These are phyloP conservation scores for Torulaspora quercuum DNA, from an alignment of 805 yeast species.

Conservation along the genomic window DNA sequence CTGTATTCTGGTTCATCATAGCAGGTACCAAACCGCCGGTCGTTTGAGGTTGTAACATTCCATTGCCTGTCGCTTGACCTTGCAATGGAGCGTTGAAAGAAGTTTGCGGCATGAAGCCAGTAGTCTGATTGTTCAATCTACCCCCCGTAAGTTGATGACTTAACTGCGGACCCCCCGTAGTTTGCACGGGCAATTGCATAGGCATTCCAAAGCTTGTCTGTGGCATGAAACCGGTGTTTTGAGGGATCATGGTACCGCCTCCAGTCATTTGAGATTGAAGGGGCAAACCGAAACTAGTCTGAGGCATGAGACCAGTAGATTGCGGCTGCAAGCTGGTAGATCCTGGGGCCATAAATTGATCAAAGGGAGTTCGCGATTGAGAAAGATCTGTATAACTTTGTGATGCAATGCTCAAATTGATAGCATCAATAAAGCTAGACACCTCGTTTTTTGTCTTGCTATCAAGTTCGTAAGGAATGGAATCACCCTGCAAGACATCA, in stretches of 20 bases:
- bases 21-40: constrained; percentile 41
- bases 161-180: constrained; percentile 36
- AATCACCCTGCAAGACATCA: constrained; percentile 69
- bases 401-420: constrained; percentile 73
- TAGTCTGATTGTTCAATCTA: constrained; percentile 38
- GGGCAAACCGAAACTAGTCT: constrained; percentile 36
- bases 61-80: constrained; percentile 28
- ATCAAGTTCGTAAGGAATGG: constrained; percentile 71
- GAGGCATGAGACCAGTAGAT: constrained; percentile 40
- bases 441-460: constrained; percentile 77
- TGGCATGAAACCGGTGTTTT: constrained; percentile 40
- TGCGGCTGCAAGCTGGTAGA: constrained; percentile 36
- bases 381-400: constrained; percentile 26
- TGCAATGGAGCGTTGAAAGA: constrained; percentile 38
- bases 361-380: constrained; percentile 41
- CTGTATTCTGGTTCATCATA: constrained; percentile 2
- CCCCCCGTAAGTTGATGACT: constrained; percentile 38
- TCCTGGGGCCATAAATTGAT: constrained; percentile 32
- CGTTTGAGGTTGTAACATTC: constrained; percentile 38
- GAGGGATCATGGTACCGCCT: constrained; percentile 28
- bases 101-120: constrained; percentile 42
- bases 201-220: constrained; percentile 36
- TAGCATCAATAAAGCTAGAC: constrained; percentile 82
- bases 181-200: constrained; percentile 33
- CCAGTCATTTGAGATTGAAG: constrained; percentile 25